Evolutionary conservation across 2,329 filamentous ascomycete species (phyloP).

Genomic region (Fusarium nurragi): DNA sequence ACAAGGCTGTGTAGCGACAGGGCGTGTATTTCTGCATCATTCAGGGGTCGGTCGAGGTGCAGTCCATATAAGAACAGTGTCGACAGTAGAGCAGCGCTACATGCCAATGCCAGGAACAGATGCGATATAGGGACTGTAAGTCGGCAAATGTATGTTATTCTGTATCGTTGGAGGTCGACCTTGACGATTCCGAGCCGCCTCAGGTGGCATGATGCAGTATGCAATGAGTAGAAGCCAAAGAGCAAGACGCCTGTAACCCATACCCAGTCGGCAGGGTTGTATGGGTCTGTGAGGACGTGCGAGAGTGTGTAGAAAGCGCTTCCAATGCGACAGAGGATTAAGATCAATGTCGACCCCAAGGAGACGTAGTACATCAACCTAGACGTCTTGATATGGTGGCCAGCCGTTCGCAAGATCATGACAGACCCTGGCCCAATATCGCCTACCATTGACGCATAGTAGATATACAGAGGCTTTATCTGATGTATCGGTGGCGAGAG

Average conservation of each 20-base stretch:
- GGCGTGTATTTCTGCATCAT: neutral
- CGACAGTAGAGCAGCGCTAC: constrained; percentile 24
- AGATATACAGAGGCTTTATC: constrained; percentile 42
- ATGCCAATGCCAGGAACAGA: constrained; percentile 26
- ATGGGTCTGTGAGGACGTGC: constrained; percentile 33
- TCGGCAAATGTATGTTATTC: constrained; percentile 7
- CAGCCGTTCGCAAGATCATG: constrained; percentile 32
- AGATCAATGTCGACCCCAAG: constrained; percentile 21
- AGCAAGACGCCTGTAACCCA: constrained; percentile 34
- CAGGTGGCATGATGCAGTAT: constrained; percentile 27
- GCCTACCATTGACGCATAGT: constrained; percentile 40
- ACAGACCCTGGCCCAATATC: constrained; percentile 37
- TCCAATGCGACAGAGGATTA: constrained; percentile 27
- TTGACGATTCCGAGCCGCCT: constrained; percentile 28
- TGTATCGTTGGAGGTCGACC: constrained; percentile 15
- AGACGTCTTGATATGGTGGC: constrained; percentile 23
- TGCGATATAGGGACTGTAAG: constrained; percentile 31
- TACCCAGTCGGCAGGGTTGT: constrained; percentile 35
- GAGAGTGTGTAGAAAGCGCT: constrained; percentile 32
- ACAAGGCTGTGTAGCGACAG: constrained; percentile 24
- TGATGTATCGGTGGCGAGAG: constrained; percentile 38
- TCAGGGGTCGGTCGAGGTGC: constrained; percentile 21
- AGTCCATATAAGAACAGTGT: constrained; percentile 33
- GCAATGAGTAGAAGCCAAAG: constrained; percentile 37
- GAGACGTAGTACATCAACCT: constrained; percentile 24